phyloP scores from a whole-genome alignment of 2,329 filamentous ascomycete genomes.

The Gnomoniopsis smithogilvyi region DNA sequence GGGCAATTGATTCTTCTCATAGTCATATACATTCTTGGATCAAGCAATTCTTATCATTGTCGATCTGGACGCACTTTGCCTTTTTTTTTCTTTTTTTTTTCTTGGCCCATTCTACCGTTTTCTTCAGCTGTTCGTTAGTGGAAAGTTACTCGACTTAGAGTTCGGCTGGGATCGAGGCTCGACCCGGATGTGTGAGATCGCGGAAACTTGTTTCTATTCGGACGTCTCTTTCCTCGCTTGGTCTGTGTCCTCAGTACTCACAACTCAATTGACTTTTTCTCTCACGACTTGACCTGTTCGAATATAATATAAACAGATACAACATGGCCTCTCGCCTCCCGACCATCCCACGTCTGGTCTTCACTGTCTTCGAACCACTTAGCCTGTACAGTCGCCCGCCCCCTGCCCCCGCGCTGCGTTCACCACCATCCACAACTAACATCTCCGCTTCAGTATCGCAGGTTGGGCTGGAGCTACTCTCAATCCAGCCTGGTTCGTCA shows the following conservation, averaged over 20 bases:
- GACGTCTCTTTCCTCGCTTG: neutral
- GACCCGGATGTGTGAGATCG: neutral
- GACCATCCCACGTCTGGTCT: slow-evolving; percentile 60
- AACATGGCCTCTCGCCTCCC: slow-evolving; percentile 62
- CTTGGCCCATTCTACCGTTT: neutral
- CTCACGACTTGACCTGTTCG: neutral
- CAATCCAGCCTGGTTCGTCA: slow-evolving; percentile 59
- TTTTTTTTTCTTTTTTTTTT: neutral
- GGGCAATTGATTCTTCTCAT: neutral
- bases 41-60: neutral
- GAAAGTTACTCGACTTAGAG: neutral
- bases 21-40: neutral
- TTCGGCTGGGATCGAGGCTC: neutral
- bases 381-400: slow-evolving; percentile 51
- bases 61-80: neutral
- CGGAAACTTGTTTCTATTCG: neutral
- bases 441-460: slow-evolving; percentile 43
- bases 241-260: neutral
- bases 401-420: slow-evolving; percentile 4
- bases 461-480: slow-evolving; percentile 56
- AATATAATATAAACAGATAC: too few species aligned
- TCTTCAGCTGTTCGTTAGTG: neutral
- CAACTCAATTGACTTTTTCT: neutral
- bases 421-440: neutral
- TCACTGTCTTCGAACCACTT: slow-evolving; percentile 66